These are phyloP conservation scores for Lactarius quietus DNA, from an alignment of 768 basidiomycete species.

Conservation along the genomic window DNA sequence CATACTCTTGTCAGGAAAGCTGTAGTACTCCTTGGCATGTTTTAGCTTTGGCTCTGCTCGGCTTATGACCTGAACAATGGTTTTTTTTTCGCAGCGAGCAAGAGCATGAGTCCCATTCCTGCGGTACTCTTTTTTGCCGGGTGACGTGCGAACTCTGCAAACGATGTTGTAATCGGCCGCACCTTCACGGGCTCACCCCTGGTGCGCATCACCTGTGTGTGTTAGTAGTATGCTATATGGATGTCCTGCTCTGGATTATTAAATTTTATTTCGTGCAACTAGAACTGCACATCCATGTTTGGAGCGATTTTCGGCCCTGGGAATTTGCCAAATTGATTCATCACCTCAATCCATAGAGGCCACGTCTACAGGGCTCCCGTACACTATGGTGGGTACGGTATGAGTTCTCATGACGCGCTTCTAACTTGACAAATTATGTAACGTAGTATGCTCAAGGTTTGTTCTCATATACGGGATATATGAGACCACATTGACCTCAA, in stretches of 20 bases:
- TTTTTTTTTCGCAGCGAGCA: slow-evolving; percentile 36
- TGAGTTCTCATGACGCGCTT: background rate
- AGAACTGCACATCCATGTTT: slow-evolving; percentile 52
- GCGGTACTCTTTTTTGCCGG: slow-evolving; percentile 51
- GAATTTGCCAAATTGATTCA: slow-evolving; percentile 58
- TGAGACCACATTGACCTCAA: background rate
- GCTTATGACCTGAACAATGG: background rate
- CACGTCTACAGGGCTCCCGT: slow-evolving; percentile 61
- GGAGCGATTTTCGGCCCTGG: slow-evolving; percentile 40
- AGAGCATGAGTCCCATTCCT: slow-evolving; percentile 45
- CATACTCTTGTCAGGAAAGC: slow-evolving; percentile 14
- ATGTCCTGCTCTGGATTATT: background rate
- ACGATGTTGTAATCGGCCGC: slow-evolving; percentile 45
- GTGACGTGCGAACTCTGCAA: slow-evolving; percentile 52
- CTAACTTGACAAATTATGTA: background rate
- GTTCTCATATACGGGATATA: background rate
- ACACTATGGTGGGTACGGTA: slow-evolving; percentile 48
- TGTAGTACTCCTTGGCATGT: slow-evolving; percentile 17
- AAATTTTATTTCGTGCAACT: background rate
- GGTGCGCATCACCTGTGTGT: slow-evolving; percentile 53
- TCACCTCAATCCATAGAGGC: slow-evolving; percentile 57
- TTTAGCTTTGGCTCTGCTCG: background rate
- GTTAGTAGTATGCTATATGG: slow-evolving; percentile 34
- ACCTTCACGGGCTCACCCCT: slow-evolving; percentile 48
- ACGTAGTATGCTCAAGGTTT: slow-evolving; percentile 53